Conservation (phyloP, 1,284 basidiomycete species). For the Cryptococcus sp. region DNA sequence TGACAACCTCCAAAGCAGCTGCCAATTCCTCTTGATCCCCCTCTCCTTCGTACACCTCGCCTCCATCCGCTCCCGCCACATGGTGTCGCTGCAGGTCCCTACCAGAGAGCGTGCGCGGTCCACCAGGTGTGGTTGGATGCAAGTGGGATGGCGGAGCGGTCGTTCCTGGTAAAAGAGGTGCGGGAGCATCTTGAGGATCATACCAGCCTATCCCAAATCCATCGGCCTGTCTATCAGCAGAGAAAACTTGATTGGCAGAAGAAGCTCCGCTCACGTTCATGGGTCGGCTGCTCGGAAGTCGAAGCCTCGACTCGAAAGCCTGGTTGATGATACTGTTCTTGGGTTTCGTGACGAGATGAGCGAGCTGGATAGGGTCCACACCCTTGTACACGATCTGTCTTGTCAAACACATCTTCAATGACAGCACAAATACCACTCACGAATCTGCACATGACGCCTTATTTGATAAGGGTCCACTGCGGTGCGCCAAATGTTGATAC, state of each 20-base stretch:
- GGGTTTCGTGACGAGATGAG: constrained; percentile 82
- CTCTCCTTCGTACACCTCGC: neutral
- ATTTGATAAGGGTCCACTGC: neutral
- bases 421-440: constrained; percentile 18
- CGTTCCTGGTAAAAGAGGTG: neutral
- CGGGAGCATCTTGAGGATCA: constrained; percentile 24
- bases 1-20: constrained; percentile 20
- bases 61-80: neutral
- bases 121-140: neutral
- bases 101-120: neutral
- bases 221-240: constrained; percentile 56
- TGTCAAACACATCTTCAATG: neutral
- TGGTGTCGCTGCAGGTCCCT: neutral
- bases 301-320: constrained; percentile 82
- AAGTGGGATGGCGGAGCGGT: neutral
- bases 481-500: neutral
- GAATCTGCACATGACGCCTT: constrained; percentile 22
- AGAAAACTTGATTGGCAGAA: neutral
- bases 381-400: constrained; percentile 71
- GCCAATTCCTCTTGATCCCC: constrained; percentile 15
- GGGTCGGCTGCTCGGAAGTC: constrained; percentile 70
- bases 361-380: constrained; percentile 76
- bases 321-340: constrained; percentile 95
- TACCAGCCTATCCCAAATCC: constrained; percentile 90
- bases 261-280: constrained; percentile 57